A percentile compares a stretch with the other conserved stretches of the same genome.
phyloP scores from a whole-genome alignment of 2,329 filamentous ascomycete genomes.

The Zarea fungicola region DNA sequence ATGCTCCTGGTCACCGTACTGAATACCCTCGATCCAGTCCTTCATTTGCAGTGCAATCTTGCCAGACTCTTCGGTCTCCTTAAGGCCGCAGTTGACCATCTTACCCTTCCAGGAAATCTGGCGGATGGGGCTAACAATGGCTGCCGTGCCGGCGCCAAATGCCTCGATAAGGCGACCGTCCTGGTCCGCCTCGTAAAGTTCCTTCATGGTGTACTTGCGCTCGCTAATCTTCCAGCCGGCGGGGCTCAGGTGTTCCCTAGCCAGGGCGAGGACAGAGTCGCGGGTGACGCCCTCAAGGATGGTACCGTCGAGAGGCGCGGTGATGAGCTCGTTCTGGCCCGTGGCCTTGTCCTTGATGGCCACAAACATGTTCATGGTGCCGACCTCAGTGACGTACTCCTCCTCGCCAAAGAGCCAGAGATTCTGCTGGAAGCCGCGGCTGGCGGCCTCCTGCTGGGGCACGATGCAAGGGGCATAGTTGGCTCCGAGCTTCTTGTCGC shows the following conservation, averaged over 20 bases:
- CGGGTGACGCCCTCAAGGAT: constrained; percentile 93
- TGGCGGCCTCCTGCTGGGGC: constrained; percentile 89
- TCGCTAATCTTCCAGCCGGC: constrained; percentile 87
- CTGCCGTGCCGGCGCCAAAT: constrained; percentile 90
- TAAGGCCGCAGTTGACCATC: constrained; percentile 76
- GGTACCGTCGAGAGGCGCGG: constrained; percentile 92
- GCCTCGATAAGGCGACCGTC: constrained; percentile 89
- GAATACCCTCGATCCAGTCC: constrained; percentile 91
- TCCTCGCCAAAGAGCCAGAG: constrained; percentile 96
- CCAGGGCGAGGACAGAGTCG: constrained; percentile 83
- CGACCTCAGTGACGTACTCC: constrained; percentile 93
- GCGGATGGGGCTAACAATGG: constrained; percentile 85
- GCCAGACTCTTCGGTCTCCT: constrained; percentile 77
- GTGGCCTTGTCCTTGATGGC: constrained; percentile 80
- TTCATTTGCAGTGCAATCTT: constrained; percentile 84
- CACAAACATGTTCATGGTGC: constrained; percentile 97
- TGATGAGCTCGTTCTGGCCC: constrained; percentile 86
- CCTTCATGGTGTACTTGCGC: constrained; percentile 87
- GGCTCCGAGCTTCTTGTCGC: constrained; percentile 96
- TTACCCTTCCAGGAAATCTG: constrained; percentile 84
- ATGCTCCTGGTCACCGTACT: constrained; percentile 91
- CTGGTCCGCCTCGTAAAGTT: constrained; percentile 72
- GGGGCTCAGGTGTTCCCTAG: constrained; percentile 73
- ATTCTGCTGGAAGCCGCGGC: constrained; percentile 94
- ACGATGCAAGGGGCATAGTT: constrained; percentile 99